Conservation (phyloP, 2,329 filamentous ascomycete genomes). For the Aspergillus fischeri region DNA sequence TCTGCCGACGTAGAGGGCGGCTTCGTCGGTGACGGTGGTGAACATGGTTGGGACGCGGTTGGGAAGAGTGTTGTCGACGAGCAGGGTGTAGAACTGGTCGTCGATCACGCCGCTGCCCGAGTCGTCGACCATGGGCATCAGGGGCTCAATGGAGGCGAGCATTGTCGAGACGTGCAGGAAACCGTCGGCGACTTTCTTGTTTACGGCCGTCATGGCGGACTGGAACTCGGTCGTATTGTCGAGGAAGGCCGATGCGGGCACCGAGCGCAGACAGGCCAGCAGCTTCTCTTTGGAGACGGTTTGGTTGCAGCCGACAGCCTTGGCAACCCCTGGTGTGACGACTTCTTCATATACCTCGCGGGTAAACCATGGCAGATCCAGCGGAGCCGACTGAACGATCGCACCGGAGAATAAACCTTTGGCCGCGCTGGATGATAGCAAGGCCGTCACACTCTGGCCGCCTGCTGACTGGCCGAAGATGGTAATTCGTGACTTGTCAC, state of each 20-base stretch:
- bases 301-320: slow-evolving; percentile 20
- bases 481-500: slow-evolving; percentile 29
- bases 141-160: slow-evolving; percentile 19
- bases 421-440: slow-evolving; percentile 23
- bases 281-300: slow-evolving; percentile 9
- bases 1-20: slow-evolving; percentile 13
- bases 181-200: slow-evolving; percentile 6
- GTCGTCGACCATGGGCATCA: slow-evolving; percentile 27
- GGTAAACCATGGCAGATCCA: slow-evolving; percentile 26
- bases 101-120: slow-evolving; percentile 21
- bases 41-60: slow-evolving; percentile 26
- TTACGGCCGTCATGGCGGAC: slow-evolving; percentile 3
- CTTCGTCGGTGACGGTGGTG: slow-evolving; percentile 24
- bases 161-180: slow-evolving; percentile 17
- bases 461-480: slow-evolving; percentile 36
- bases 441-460: slow-evolving; percentile 49
- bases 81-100: slow-evolving; percentile 24
- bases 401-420: slow-evolving; percentile 25
- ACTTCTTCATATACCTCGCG: slow-evolving; percentile 19
- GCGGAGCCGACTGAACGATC: slow-evolving; percentile 22
- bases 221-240: slow-evolving; percentile 18
- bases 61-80: slow-evolving; percentile 16
- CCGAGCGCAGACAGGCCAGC: slow-evolving; percentile 19
- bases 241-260: slow-evolving; percentile 18
- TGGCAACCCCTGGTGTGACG: slow-evolving; percentile 17